These are phyloP conservation scores for Pterocarpus macrocarpus DNA, from an alignment of 306 rosid genomes.

Conservation along the genomic window DNA sequence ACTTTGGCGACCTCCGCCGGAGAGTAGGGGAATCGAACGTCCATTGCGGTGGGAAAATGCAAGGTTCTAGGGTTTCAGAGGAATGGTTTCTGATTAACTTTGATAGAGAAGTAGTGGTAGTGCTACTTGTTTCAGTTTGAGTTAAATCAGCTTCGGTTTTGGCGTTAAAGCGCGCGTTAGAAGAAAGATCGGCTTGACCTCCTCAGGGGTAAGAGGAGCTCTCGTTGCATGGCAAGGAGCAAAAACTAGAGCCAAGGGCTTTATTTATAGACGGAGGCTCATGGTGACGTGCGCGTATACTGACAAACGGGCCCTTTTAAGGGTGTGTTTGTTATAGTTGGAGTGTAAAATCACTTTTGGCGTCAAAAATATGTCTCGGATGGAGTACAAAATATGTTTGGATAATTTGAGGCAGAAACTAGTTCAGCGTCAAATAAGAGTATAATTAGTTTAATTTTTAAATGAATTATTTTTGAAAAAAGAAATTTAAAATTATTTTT, in stretches of 20 bases:
- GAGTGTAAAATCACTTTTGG: too few species aligned
- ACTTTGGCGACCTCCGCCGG: slow-evolving; percentile 99
- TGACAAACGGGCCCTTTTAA: too few species aligned
- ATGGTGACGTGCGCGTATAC: slow-evolving; percentile 46
- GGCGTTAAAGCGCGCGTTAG: background rate
- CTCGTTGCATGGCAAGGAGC: slow-evolving; percentile 11
- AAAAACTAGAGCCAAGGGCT: rapidly evolving
- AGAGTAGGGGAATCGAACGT: slow-evolving; percentile 89
- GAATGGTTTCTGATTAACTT: slow-evolving; percentile 38
- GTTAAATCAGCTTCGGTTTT: background rate
- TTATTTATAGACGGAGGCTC: slow-evolving; percentile 67
- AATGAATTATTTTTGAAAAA: too few species aligned
- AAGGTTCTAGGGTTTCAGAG: slow-evolving; percentile 45
- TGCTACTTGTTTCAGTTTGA: slow-evolving; percentile 2
- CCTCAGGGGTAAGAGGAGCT: slow-evolving; percentile 21
- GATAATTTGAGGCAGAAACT: too few species aligned
- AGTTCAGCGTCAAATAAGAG: too few species aligned
- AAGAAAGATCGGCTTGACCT: slow-evolving; percentile 45
- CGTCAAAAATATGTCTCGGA: too few species aligned
- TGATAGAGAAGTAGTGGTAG: background rate
- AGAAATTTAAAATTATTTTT: too few species aligned
- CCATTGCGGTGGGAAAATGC: slow-evolving; percentile 67
- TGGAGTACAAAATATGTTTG: too few species aligned
- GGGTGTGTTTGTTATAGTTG: too few species aligned
- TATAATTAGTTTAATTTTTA: too few species aligned